Evolutionary conservation across 306 rosid species (phyloP).

Genomic region (Cucumis sativus): Cucumber_9930_V3 NC_026659.2:7079501-7080000

Average conservation of each 20-base stretch:
- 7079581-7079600: constrained; percentile 30
- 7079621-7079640: constrained; percentile 72
- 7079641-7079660: constrained; percentile 49
- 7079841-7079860: background rate
- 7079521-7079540: too few relatives aligned
- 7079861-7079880: background rate
- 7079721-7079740: constrained; percentile 90
- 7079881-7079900: background rate
- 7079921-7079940: background rate
- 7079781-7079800: background rate
- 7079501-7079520: too few relatives aligned
- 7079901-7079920: background rate
- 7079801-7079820: background rate
- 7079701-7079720: constrained; percentile 78
- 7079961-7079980: background rate
- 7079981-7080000: background rate
- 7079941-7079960: background rate
- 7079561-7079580: too few relatives aligned
- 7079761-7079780: constrained; percentile 93
- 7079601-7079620: constrained; percentile 74
- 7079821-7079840: background rate
- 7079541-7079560: too few relatives aligned
- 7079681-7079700: constrained; percentile 82
- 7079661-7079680: constrained; percentile 93
- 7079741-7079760: constrained; percentile 92